These are phyloP conservation scores for Coffea canephora DNA, from an alignment of 257 asterid species.

Conservation along the genomic window DNA sequence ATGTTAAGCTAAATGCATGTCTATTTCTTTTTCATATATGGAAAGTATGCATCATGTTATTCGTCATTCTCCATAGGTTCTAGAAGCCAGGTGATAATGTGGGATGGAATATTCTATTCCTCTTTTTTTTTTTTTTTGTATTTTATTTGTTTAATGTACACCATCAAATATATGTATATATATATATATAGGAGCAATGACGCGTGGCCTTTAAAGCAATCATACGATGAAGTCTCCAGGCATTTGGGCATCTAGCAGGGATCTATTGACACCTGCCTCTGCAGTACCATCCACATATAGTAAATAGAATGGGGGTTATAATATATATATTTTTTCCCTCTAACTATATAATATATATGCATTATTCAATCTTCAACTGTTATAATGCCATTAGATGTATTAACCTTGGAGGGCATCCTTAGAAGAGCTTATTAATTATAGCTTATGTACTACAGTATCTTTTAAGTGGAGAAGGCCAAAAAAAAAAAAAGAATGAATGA, in stretches of 20 bases:
- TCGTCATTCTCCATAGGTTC: slow-evolving; percentile 29
- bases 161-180: not conserved
- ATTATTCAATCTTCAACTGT: too few species aligned
- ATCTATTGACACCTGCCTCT: slow-evolving; percentile 27
- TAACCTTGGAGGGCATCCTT: too few species aligned
- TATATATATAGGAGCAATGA: not conserved
- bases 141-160: not conserved
- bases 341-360: too few species aligned
- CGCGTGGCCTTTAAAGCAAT: slow-evolving; percentile 9
- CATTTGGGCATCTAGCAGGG: slow-evolving; percentile 22
- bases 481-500: too few species aligned
- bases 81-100: slow-evolving; percentile 6
- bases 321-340: not conserved
- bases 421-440: too few species aligned
- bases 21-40: not conserved
- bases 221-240: slow-evolving; percentile 11
- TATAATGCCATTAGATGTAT: too few species aligned
- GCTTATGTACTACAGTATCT: too few species aligned
- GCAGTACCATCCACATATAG: slow-evolving; percentile 19
- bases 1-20: not conserved
- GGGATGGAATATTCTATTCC: slow-evolving; percentile 13
- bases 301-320: not conserved
- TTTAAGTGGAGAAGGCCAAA: too few species aligned
- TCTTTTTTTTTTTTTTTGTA: not conserved
- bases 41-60: slow-evolving; percentile 18